Base-by-base conservation (phyloP, 179 eudicot species). In the Dionaea muscipula region DNA sequence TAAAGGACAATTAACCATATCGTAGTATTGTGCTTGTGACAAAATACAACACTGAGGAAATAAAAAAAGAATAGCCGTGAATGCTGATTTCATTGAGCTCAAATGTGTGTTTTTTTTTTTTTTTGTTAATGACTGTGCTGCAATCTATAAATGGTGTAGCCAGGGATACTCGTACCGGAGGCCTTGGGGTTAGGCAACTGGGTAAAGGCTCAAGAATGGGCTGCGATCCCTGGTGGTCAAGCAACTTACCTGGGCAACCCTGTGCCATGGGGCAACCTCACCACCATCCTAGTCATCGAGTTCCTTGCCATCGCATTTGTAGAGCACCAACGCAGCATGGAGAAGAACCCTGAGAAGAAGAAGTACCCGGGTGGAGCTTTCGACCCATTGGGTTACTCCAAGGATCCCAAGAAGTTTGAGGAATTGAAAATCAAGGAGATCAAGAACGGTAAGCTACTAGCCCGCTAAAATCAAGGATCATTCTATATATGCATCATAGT, bases 161-260 rank as follows among this genome's bases (percentile, higher is more conserved):
- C 97, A 31, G 97, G 97, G 55, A 83, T 90, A 24, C 58, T 90
- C 41, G 70, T 90, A 2, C 97, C 97, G 0, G 97, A 90, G 72
- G 97, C 97, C 0, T 63, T 90, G 69, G 97, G 97, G 22, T 56
- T 86, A 44, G 97, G 97, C 40, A 90, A 90, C 75, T 90, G 97
- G 97, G 97, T 90, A 39, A 75, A 86, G 65, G 97, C 97, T 5
- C 97, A 90, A 62, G 97, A 90, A 51, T 90, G 97, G 97, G 97
- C 97, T 12, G 97, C 97, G 13, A 1, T 83, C 47, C 97, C 97
- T 0, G 95, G 89, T 9, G 97, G 97, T 15, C 97, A 90, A 72
- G 94, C 97, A n/a, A 83, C 90, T 13, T 90, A 90, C 72, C 62
- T 90, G 57, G 97, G 97, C 18, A 81, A 90, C 75, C 94, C 95